Percentiles rank a stretch among this genome's conserved stretches.
phyloP scores from a whole-genome alignment of 23 red algal species.

The Agarophyton chilense region DNA sequence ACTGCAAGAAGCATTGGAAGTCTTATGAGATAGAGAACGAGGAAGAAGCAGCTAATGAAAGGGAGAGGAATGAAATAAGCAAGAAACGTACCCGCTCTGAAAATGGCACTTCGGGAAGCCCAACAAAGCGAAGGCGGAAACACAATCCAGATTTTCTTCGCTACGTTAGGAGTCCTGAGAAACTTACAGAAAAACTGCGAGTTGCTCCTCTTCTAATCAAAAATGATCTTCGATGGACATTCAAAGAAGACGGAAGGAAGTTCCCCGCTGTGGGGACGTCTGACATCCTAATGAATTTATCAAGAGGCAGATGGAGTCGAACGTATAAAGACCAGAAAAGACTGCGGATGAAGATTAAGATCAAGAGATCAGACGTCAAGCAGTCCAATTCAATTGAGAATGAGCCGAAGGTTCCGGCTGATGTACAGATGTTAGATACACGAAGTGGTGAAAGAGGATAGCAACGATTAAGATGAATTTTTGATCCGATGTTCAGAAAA shows the following conservation, averaged over 20 bases:
- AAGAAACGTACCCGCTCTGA: not conserved
- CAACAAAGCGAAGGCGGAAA: not conserved
- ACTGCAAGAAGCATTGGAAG: not conserved
- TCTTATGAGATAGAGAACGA: not conserved
- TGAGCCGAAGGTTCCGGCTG: not conserved
- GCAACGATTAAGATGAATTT: too few species aligned
- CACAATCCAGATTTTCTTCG: conserved; percentile 6
- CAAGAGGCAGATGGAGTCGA: not conserved
- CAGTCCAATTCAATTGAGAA: not conserved
- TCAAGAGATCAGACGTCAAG: not conserved
- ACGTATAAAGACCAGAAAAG: not conserved
- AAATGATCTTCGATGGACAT: not conserved
- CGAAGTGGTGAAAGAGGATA: not conserved
- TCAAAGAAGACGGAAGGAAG: conserved; percentile 6
- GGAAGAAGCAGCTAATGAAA: not conserved
- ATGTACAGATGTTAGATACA: not conserved
- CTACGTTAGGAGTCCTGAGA: not conserved
- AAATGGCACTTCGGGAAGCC: not conserved
- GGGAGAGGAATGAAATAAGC: not conserved
- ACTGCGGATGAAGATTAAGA: not conserved
- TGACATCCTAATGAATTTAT: conserved; percentile 7
- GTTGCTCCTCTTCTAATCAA: not conserved
- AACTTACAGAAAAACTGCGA: not conserved
- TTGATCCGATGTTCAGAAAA: not conserved
- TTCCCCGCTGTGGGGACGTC: not conserved